phyloP scores from a whole-genome alignment of 257 asterid genomes.

The Solanum pinnatisectum region DNA sequence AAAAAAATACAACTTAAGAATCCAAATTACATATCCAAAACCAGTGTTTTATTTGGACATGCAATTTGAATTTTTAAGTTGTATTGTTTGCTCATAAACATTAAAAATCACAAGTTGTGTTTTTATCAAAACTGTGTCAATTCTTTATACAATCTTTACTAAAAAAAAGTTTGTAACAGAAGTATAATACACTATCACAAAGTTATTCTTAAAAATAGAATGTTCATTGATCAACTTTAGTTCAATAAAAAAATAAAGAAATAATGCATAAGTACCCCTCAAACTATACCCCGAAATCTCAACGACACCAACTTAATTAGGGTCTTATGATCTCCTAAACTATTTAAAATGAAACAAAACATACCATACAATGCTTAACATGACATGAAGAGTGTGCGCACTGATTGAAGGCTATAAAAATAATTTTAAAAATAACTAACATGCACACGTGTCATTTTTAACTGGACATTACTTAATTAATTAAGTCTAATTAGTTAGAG shows the following conservation, averaged over 20 bases:
- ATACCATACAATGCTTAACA: background rate
- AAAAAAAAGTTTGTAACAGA: background rate
- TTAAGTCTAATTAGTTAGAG: background rate
- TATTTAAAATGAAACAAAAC: background rate
- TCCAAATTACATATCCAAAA: background rate
- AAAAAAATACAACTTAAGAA: background rate
- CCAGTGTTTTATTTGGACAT: background rate
- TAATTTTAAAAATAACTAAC: too few species aligned
- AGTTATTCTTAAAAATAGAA: background rate
- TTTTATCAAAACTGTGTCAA: background rate
- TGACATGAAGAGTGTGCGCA: background rate
- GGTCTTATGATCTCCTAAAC: background rate
- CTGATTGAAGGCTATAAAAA: background rate
- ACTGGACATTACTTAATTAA: background rate
- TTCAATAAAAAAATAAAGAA: background rate
- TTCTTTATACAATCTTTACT: too few species aligned
- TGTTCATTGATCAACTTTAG: background rate
- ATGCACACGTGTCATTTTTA: background rate
- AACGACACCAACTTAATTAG: background rate
- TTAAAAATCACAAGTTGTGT: background rate
- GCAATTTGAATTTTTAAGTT: too few species aligned
- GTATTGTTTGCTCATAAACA: background rate
- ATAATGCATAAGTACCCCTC: background rate
- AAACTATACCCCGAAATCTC: background rate
- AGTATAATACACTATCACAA: background rate